Conservation (phyloP, 2,329 filamentous ascomycete species). For the Aphanocladium album region DNA sequence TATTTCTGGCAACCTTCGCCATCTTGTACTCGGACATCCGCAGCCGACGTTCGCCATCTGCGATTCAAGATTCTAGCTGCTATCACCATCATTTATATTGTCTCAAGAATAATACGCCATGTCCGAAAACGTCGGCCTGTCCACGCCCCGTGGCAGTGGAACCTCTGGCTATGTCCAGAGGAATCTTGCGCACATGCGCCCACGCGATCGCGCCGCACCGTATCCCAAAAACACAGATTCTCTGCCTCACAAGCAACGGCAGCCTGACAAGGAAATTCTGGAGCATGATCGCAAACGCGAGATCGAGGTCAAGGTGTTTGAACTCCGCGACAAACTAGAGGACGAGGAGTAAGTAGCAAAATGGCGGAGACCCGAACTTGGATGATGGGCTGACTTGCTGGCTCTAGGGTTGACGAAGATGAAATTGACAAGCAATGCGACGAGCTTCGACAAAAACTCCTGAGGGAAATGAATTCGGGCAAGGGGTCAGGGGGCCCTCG, state of each 20-base stretch:
- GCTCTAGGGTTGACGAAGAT: slow-evolving; percentile 68
- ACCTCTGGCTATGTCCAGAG: slow-evolving; percentile 97
- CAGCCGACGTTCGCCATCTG: too few species aligned
- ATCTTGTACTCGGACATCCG: too few species aligned
- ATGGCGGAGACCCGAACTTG: too few species aligned
- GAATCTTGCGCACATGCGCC: slow-evolving; percentile 83
- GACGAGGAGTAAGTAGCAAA: slow-evolving; percentile 65
- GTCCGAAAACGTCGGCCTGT: slow-evolving; percentile 96
- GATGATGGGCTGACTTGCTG: slow-evolving; percentile 13
- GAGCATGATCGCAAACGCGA: slow-evolving; percentile 90
- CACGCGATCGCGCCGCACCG: slow-evolving; percentile 73
- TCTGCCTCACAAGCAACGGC: slow-evolving; percentile 65
- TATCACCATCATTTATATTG: neutral
- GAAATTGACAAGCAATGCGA: slow-evolving; percentile 70
- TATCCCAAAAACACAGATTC: slow-evolving; percentile 70
- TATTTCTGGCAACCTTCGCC: too few species aligned
- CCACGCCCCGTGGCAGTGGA: slow-evolving; percentile 88
- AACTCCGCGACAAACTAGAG: slow-evolving; percentile 84
- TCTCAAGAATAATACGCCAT: slow-evolving; percentile 41
- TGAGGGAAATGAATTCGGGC: slow-evolving; percentile 32
- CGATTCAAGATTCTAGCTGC: too few species aligned
- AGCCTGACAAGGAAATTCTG: slow-evolving; percentile 87
- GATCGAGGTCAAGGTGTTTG: slow-evolving; percentile 90
- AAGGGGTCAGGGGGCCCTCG: slow-evolving; percentile 31
- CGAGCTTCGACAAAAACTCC: slow-evolving; percentile 36